phyloP scores from a whole-genome alignment of 441 rosid genomes.

The Daphne laureola region DNA sequence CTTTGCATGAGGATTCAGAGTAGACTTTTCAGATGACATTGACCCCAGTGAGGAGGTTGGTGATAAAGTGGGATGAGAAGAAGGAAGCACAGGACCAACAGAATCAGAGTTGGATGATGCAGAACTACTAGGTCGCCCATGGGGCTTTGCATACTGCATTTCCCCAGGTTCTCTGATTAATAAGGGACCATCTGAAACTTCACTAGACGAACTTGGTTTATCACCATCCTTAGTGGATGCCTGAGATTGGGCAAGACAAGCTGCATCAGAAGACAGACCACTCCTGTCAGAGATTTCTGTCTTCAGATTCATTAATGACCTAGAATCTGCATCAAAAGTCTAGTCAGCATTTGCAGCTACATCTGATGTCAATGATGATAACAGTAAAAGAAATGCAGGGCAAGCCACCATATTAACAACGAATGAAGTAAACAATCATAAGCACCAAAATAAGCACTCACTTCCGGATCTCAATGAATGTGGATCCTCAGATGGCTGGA shows the following conservation, averaged over 20 bases:
- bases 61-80: constrained; percentile 49
- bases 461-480: constrained; percentile 27
- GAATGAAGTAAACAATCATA: too few species aligned
- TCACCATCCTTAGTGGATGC: constrained; percentile 33
- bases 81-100: constrained; percentile 32
- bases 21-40: constrained; percentile 69
- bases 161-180: constrained; percentile 35
- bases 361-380: background rate
- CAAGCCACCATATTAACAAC: too few species aligned
- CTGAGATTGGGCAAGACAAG: constrained; percentile 24
- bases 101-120: constrained; percentile 57
- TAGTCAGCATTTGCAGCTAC: constrained; percentile 7
- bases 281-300: constrained; percentile 33
- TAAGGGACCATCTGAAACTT: constrained; percentile 27
- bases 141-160: constrained; percentile 29
- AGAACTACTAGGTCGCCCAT: constrained; percentile 56
- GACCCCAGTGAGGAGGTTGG: constrained; percentile 91
- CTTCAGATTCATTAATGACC: constrained; percentile 20
- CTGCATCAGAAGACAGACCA: constrained; percentile 25
- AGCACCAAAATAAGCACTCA: constrained; percentile 19
- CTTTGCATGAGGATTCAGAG: constrained; percentile 82
- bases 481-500: constrained; percentile 32
- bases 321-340: constrained; percentile 34
- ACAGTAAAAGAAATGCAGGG: background rate
- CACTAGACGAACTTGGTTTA: constrained; percentile 35